These are phyloP conservation scores for Fusarium caatingaense DNA, from an alignment of 2,329 filamentous ascomycete species.

Conservation along the genomic window DNA sequence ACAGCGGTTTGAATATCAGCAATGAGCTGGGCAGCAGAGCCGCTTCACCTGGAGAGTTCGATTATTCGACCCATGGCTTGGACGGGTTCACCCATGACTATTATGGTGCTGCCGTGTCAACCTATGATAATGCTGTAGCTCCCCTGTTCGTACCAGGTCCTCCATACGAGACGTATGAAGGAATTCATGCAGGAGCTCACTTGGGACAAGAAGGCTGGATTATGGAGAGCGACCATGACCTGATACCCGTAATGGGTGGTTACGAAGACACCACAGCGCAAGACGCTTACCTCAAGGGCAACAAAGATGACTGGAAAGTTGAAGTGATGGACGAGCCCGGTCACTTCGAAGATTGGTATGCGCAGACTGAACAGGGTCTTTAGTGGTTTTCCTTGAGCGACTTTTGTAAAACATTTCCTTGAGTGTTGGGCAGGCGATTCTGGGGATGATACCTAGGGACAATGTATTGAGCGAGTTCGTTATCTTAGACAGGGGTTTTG, in stretches of 20 bases:
- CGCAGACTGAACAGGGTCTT: slow-evolving; percentile 43
- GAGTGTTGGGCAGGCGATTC: slow-evolving; percentile 12
- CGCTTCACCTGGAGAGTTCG: slow-evolving; percentile 32
- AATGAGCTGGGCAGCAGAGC: slow-evolving; percentile 34
- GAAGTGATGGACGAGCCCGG: slow-evolving; percentile 49
- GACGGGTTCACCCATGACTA: slow-evolving; percentile 26
- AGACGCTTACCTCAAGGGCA: slow-evolving; percentile 50
- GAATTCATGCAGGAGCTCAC: slow-evolving; percentile 13
- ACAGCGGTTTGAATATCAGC: slow-evolving; percentile 10
- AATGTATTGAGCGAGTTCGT: slow-evolving; percentile 18
- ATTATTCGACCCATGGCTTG: slow-evolving; percentile 29
- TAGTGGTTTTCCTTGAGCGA: slow-evolving; percentile 14
- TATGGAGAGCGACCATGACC: slow-evolving; percentile 16
- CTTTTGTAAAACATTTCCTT: slow-evolving; percentile 17
- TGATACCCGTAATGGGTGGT: slow-evolving; percentile 20
- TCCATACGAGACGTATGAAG: slow-evolving; percentile 24
- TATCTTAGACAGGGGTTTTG: slow-evolving; percentile 29
- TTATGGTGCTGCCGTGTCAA: slow-evolving; percentile 16
- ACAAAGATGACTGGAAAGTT: slow-evolving; percentile 51
- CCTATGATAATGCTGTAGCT: slow-evolving; percentile 10
- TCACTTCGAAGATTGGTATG: slow-evolving; percentile 51
- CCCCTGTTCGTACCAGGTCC: slow-evolving; percentile 17
- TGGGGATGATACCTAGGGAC: slow-evolving; percentile 7
- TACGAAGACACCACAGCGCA: slow-evolving; percentile 35
- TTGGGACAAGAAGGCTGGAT: slow-evolving; percentile 32